A percentile compares a stretch with the other conserved stretches of the same genome.
phyloP scores from a whole-genome alignment of 495 filamentous ascomycete genomes.

The Talaromyces stipitatus region DNA sequence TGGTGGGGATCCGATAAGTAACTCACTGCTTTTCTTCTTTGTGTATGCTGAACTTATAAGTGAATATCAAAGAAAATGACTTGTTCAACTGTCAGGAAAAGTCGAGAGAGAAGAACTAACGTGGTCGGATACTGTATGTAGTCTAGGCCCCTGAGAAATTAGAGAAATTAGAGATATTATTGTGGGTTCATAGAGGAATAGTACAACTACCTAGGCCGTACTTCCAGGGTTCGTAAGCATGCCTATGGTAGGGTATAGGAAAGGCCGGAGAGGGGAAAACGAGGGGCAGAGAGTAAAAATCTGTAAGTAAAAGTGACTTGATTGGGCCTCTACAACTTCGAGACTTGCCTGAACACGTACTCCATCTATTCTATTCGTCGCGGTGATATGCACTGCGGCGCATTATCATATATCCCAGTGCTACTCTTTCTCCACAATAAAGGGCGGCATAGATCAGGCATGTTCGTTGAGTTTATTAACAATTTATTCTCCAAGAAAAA shows the following conservation, averaged over 20 bases:
- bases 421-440: not conserved
- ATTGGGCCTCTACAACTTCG: not conserved
- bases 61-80: not conserved
- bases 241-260: too few relatives aligned
- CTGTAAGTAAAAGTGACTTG: not conserved
- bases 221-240: too few relatives aligned
- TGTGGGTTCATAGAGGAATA: not conserved
- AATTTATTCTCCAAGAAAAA: not conserved
- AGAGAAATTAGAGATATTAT: not conserved
- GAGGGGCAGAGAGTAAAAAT: slow-evolving; percentile 15
- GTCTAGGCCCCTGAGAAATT: not conserved
- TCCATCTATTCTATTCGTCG: not conserved
- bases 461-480: too few relatives aligned
- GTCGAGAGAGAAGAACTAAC: not conserved
- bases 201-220: too few relatives aligned
- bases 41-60: not conserved
- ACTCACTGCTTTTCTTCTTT: not conserved
- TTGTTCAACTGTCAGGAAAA: not conserved
- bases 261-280: slow-evolving; percentile 14
- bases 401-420: not conserved
- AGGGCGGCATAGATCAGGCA: not conserved
- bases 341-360: not conserved
- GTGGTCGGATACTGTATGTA: not conserved
- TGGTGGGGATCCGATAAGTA: not conserved
- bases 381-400: too few relatives aligned